Evolutionary conservation across 768 basidiomycete genomes (phyloP).

Genomic region (Pleurotus giganteus): DNA sequence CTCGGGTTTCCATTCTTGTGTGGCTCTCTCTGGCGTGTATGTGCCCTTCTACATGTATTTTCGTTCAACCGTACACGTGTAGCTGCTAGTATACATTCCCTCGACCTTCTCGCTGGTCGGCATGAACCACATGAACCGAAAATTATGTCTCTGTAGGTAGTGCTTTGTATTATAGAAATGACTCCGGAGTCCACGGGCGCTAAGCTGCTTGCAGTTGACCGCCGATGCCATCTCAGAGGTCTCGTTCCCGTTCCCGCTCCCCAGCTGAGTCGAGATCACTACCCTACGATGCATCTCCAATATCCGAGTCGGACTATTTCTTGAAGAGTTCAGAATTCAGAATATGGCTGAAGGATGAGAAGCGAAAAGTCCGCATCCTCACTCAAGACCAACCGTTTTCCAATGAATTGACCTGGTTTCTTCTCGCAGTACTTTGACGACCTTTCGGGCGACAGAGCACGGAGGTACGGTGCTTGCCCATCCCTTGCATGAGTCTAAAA

Average conservation of each 20-base stretch:
- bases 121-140: too few relatives aligned
- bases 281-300: constrained; percentile 56
- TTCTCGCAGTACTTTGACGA: constrained; percentile 76
- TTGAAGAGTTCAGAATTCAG: constrained; percentile 85
- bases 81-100: too few relatives aligned
- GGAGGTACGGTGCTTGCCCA: constrained; percentile 48
- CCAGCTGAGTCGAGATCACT: constrained; percentile 43
- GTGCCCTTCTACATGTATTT: too few relatives aligned
- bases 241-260: constrained; percentile 35
- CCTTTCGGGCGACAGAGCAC: constrained; percentile 76
- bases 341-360: constrained; percentile 77
- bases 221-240: too few relatives aligned
- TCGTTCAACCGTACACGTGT: too few relatives aligned
- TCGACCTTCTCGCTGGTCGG: too few relatives aligned
- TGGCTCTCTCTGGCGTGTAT: too few relatives aligned
- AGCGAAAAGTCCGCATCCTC: constrained; percentile 38
- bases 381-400: not conserved
- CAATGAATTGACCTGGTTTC: constrained; percentile 5
- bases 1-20: too few relatives aligned
- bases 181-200: too few relatives aligned
- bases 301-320: constrained; percentile 87
- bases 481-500: constrained; percentile 26
- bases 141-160: too few relatives aligned
- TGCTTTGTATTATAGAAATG: too few relatives aligned
- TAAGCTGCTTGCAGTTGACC: too few relatives aligned